Percentiles rank a stretch among this genome's conserved stretches.
Evolutionary conservation across 1,139 yeast genomes (phyloP).

Genomic region (Arxiozyma bovina): DNA sequence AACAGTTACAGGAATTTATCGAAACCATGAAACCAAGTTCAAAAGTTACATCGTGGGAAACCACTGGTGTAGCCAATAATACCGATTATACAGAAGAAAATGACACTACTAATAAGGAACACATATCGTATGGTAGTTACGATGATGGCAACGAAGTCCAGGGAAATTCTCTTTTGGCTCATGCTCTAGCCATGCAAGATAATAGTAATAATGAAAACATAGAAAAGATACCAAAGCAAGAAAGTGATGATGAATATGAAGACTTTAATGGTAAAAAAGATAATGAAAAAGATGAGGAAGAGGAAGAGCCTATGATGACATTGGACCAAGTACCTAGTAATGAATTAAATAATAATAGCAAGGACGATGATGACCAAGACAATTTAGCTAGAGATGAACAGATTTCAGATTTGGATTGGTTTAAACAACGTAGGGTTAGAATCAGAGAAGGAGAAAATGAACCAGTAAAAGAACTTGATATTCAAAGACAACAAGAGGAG

Average conservation of each 20-base stretch:
- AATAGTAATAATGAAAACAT: conserved; percentile 25
- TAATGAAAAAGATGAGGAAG: conserved; percentile 28
- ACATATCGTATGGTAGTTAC: conserved; percentile 5
- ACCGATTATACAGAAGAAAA: conserved; percentile 13
- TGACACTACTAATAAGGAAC: conserved; percentile 10
- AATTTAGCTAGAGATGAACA: conserved; percentile 41
- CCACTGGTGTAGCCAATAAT: conserved; percentile 7
- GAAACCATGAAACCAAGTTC: conserved; percentile 74
- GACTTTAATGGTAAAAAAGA: conserved; percentile 36
- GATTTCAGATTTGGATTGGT: conserved; percentile 83
- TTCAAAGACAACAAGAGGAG: conserved; percentile 15
- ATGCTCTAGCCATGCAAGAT: conserved; percentile 32
- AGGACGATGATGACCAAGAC: conserved; percentile 17
- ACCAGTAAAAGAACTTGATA: conserved; percentile 36
- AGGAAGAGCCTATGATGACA: conserved; percentile 30
- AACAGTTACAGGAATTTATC: conserved; percentile 68
- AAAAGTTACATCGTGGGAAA: conserved; percentile 28
- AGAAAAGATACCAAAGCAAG: conserved; percentile 33
- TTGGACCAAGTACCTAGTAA: conserved; percentile 15
- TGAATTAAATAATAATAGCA: conserved; percentile 11
- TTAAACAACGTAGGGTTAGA: conserved; percentile 65
- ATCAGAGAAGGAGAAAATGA: conserved; percentile 45
- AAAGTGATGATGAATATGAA: conserved; percentile 62
- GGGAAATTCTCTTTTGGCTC: conserved; percentile 33
- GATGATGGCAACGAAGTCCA: conserved; percentile 12